Base-by-base conservation (phyloP, 805 yeast genomes). In the Wickerhamiella galacta region DNA sequence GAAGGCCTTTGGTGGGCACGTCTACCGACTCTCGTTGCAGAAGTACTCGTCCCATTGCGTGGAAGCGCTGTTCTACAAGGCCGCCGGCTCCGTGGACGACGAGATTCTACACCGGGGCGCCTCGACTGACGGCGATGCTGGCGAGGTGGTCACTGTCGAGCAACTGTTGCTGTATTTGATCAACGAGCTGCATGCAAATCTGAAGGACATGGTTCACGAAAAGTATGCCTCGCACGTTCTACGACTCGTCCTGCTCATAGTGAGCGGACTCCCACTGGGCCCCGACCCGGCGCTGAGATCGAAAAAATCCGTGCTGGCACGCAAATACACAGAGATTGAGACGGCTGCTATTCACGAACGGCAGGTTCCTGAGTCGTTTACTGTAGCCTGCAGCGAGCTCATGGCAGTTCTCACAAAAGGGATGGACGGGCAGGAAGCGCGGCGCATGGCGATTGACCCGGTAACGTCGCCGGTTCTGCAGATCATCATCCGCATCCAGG, bases 41-140 rank as follows among this genome's bases (percentile, higher is more conserved):
- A 83, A 85, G 51, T 87, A 82, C 50, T 73, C 95, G 1, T 85
- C 95, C 1, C 98, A 90, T 54, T 93, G 92, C 39, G 61, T 83
- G 34, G 96, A 87, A 53, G 80, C 96, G 0, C 61, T 83, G 23
- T 54, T 87, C 19, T 78, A 77, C 20, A 63, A 87, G 51, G 54
- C 71, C 33, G 87, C 94, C 3, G 70, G 79, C 1, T 51, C 77
- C 34, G 64, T 79, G 10, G 93, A 80, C 50, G 70, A 71, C 42
- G 94, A 82, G 49, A 48, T 80, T 19, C 53, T 75, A 31, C 59
- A 25, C 14, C 15, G 23, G 17, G 11, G 9, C 11, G 5, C 7
- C n/a, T 12, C 16, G 20, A 50, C 47, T 4, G 49, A 40, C 18
- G 51, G 45, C 11, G 11, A 19, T 14, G 21, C 23, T 20, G 32